phyloP scores from a whole-genome alignment of 257 asterid species.

The Coffea canephora region DNA sequence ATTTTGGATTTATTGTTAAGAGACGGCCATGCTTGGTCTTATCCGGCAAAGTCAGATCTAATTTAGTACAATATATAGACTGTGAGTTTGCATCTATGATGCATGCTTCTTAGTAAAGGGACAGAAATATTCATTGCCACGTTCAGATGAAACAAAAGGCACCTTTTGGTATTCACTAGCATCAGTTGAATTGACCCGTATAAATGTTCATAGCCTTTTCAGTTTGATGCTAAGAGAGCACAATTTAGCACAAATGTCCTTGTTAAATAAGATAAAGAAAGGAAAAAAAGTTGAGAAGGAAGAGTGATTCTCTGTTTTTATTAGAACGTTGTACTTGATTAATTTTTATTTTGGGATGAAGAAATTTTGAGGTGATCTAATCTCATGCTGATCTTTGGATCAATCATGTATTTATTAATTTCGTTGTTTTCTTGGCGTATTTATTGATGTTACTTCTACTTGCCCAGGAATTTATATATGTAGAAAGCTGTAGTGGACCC shows the following conservation, averaged over 20 bases:
- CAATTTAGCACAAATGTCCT: not conserved
- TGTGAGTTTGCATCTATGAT: conserved; percentile 3
- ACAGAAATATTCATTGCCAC: conserved; percentile 11
- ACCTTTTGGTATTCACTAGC: not conserved
- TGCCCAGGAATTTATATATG: no score
- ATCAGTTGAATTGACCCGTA: not conserved
- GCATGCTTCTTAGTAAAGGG: conserved; percentile 10
- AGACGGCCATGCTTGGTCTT: conserved; percentile 10
- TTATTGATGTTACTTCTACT: no score
- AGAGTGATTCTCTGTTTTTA: no score
- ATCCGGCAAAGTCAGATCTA: not conserved
- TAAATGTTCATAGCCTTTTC: not conserved
- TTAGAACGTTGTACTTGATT: no score
- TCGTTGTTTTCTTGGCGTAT: no score
- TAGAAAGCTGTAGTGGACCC: no score
- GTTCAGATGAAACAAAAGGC: conserved; percentile 10
- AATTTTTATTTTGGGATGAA: no score
- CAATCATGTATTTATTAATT: no score
- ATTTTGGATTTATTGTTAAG: not conserved
- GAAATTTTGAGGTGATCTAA: no score
- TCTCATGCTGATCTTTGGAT: no score
- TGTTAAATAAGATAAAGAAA: no score
- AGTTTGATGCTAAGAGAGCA: not conserved
- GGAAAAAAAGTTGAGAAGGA: no score
- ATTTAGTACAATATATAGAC: not conserved